These are phyloP conservation scores for Rhizophagus sp. DNA, from an alignment of 192 early-diverging fungal genomes.

Conservation along the genomic window DNA sequence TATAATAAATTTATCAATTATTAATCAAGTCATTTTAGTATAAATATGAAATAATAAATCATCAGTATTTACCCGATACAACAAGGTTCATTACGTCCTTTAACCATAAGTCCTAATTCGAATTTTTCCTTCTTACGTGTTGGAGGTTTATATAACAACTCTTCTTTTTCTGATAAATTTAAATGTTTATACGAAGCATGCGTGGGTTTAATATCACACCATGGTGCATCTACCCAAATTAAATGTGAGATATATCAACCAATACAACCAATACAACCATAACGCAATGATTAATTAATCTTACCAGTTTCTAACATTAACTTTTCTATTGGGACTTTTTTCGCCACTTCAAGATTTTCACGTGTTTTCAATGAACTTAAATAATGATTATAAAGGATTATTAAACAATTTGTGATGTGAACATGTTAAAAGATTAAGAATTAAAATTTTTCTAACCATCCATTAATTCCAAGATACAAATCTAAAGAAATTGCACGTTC, in stretches of 20 bases:
- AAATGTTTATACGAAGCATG: conserved; percentile 77
- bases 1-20: background rate
- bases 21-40: too few relatives aligned
- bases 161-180: conserved; percentile 31
- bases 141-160: conserved; percentile 43
- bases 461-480: conserved; percentile 93
- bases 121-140: conserved; percentile 80
- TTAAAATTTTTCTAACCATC: conserved; percentile 56
- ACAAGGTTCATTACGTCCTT: conserved; percentile 86
- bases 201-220: conserved; percentile 87
- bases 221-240: conserved; percentile 69
- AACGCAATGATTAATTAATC: background rate
- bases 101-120: conserved; percentile 66
- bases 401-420: too few relatives aligned
- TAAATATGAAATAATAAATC: background rate
- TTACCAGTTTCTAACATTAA: conserved; percentile 89
- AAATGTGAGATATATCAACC: background rate
- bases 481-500: conserved; percentile 63
- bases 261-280: background rate
- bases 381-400: background rate
- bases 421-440: background rate
- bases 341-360: conserved; percentile 77
- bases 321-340: conserved; percentile 71
- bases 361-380: conserved; percentile 77
- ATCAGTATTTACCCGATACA: conserved; percentile 55